Conservation (phyloP, 106 monocot genomes). For the Dendrobium chrysotoxum region DNA sequence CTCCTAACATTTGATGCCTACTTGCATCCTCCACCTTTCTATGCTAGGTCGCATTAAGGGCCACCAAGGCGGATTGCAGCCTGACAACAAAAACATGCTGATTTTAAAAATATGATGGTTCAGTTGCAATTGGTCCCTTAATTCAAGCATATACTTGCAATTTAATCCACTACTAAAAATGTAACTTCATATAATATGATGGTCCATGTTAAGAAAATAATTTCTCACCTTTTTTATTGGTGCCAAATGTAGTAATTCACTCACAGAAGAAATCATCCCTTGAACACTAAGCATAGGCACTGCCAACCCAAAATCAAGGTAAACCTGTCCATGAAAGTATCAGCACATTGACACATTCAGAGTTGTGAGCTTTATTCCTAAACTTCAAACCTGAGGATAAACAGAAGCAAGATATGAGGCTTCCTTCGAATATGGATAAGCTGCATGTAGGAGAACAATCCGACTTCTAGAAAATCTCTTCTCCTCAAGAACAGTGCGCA, state of each 20-base stretch:
- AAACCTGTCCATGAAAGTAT: slow-evolving; percentile 47
- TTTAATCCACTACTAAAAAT: neutral
- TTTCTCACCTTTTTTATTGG: slow-evolving; percentile 76
- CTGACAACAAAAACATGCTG: neutral
- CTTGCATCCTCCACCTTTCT: too few relatives aligned
- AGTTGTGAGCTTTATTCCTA: neutral
- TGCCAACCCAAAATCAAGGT: slow-evolving; percentile 97
- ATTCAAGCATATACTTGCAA: neutral
- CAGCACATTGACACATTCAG: slow-evolving; percentile 9
- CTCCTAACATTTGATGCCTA: too few relatives aligned
- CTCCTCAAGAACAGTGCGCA: slow-evolving; percentile 80
- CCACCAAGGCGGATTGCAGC: neutral
- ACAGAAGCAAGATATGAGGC: slow-evolving; percentile 98
- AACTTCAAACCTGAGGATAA: slow-evolving; percentile 69
- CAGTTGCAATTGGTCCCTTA: neutral
- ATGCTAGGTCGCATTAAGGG: neutral
- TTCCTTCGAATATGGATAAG: slow-evolving; percentile 97
- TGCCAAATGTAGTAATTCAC: slow-evolving; percentile 84
- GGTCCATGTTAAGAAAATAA: neutral
- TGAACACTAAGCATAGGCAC: slow-evolving; percentile 95
- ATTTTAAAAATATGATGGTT: neutral
- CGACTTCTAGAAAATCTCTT: slow-evolving; percentile 62
- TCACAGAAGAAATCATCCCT: slow-evolving; percentile 88
- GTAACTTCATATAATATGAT: neutral
- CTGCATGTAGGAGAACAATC: slow-evolving; percentile 93